A percentile compares a stretch with the other conserved stretches of the same genome.
phyloP scores from a whole-genome alignment of 2,329 filamentous ascomycete species.

The Colletotrichum viniferum region DNA sequence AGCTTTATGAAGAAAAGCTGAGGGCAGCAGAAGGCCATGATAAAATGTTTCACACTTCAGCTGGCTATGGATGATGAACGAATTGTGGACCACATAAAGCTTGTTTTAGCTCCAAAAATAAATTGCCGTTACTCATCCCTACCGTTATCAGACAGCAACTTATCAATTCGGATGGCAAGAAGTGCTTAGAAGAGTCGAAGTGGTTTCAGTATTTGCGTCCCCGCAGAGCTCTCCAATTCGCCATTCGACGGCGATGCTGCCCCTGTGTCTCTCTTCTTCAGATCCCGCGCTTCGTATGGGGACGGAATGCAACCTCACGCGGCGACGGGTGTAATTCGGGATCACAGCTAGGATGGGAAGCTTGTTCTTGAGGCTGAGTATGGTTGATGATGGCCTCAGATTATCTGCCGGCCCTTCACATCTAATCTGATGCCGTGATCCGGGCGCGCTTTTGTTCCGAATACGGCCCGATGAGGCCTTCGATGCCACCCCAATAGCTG shows the following conservation, averaged over 20 bases:
- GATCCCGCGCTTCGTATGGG: not conserved
- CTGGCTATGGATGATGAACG: not conserved
- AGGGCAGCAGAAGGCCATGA: not conserved
- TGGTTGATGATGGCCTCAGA: not conserved
- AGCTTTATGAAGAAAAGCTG: not conserved
- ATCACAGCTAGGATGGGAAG: not conserved
- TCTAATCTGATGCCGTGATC: not conserved
- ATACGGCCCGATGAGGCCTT: not conserved
- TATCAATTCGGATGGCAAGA: not conserved
- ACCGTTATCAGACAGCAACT: not conserved
- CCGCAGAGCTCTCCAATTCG: not conserved
- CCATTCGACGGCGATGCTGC: not conserved
- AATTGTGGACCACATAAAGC: not conserved
- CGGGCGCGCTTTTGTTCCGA: not conserved
- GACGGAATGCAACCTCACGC: not conserved
- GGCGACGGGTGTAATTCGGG: not conserved
- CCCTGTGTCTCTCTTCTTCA: not conserved
- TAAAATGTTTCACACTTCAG: not conserved
- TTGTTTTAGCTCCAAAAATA: slow-evolving; percentile 7
- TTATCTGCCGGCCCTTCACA: not conserved
- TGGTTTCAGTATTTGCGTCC: not conserved
- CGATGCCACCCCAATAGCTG: not conserved
- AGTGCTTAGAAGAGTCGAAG: not conserved
- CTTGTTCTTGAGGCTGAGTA: not conserved
- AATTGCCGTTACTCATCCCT: slow-evolving; percentile 1